Base-by-base conservation (phyloP, 2,329 filamentous ascomycete genomes). In the Orbilia javanica region DNA sequence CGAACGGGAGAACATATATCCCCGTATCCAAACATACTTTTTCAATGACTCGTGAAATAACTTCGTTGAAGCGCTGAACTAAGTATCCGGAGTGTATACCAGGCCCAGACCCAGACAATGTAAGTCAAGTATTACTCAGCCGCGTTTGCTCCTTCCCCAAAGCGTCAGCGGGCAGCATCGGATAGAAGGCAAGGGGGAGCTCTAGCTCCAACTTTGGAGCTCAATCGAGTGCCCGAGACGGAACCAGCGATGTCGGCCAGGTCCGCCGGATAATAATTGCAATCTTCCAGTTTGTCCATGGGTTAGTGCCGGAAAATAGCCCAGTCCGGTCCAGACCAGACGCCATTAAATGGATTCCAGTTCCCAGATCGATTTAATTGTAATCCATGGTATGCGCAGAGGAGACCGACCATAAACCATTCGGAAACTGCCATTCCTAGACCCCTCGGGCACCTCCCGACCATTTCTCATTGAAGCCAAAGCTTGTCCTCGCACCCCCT, bases 371-470 rank as follows among this genome's bases (percentile, higher is more conserved):
- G 25, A 48, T 34, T 13, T 36, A 36, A 36, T 4, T 4, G 2
- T 36, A 10, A 36, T 39, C 42, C 25, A 44, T 42, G 36, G 13
- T 44, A 29, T 11, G 3, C 4, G 18, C 36, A 39, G 31, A 18
- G n/a, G n/a, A n/a, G n/a, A n/a, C n/a, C n/a, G n/a, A 18, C 11
- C 34, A 22, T 36, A 20, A 48, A 25, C 42, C 5, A 42, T 31
- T 42, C 46, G 63, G 44, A 68, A 27, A 8, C 52, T 27, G 65
- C 65, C 29, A 29, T 53, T 44, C 20, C 6, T 29, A 62, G 27
- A 60, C 69, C 29, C 39, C 52, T 67, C 70, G 70, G 70, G 53
- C 52, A 67, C 53, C 70, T 62, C 53, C 70, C 70, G 70, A 74
- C 63, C 31, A n/a, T 48, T 73, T 46, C 11, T 22, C 53, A 10